phyloP scores from a whole-genome alignment of 768 basidiomycete species.

The Kwoniella heveanensis region DNA sequence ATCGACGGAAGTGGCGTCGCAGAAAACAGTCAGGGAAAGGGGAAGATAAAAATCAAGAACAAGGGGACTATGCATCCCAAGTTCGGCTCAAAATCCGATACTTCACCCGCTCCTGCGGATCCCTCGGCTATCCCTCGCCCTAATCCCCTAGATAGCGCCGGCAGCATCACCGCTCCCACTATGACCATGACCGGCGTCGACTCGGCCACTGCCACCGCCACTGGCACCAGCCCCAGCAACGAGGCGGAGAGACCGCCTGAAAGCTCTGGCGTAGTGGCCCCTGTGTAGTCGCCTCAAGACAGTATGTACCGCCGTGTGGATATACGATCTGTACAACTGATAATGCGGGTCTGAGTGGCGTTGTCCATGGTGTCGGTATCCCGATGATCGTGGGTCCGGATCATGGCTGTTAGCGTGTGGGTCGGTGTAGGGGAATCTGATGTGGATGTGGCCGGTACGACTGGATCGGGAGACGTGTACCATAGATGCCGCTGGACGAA shows the following conservation, averaged over 20 bases:
- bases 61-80: slow-evolving; percentile 1
- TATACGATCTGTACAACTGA: not conserved
- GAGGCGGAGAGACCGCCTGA: not conserved
- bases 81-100: not conserved
- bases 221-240: not conserved
- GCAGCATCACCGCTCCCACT: no score
- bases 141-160: not conserved
- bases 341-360: slow-evolving; percentile 4
- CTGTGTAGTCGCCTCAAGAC: slow-evolving; percentile 4
- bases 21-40: not conserved
- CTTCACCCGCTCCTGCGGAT: not conserved
- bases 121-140: not conserved
- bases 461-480: slow-evolving; percentile 5
- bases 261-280: not conserved
- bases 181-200: not conserved
- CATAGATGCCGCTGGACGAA: no score
- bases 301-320: not conserved
- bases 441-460: slow-evolving; percentile 1
- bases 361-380: not conserved
- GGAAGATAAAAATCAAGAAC: not conserved
- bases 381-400: not conserved
- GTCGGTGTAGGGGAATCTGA: slow-evolving; percentile 3
- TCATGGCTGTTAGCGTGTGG: not conserved
- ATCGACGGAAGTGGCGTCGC: not conserved
- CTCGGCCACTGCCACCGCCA: not conserved